Evolutionary conservation across 371 early-diverging fungal species (phyloP).

Genomic region (Rhizopus microsporus): DNA sequence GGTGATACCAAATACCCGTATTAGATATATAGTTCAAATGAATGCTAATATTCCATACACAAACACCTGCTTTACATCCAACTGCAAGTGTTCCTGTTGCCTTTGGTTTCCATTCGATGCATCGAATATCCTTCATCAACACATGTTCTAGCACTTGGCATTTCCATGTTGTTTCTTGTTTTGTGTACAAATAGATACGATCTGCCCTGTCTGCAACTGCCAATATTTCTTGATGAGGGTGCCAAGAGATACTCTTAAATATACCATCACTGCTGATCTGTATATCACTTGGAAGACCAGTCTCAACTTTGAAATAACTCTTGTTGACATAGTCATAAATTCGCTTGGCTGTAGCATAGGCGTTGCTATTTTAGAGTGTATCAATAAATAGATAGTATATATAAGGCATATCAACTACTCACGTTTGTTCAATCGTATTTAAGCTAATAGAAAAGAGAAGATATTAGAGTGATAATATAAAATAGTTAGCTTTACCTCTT

Average conservation of each 20-base stretch:
- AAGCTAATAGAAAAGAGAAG: no score
- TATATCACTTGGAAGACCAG: slow-evolving; percentile 4
- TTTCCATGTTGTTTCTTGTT: slow-evolving; percentile 34
- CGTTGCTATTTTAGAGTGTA: slow-evolving; percentile 1
- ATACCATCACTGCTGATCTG: slow-evolving; percentile 1
- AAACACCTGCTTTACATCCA: slow-evolving; percentile 58
- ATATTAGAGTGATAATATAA: no score
- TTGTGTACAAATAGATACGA: slow-evolving; percentile 52
- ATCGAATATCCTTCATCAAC: slow-evolving; percentile 51
- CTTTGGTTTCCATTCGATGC: slow-evolving; percentile 57
- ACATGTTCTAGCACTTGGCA: slow-evolving; percentile 43
- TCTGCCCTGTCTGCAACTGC: slow-evolving; percentile 54
- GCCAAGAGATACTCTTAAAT: slow-evolving; percentile 52
- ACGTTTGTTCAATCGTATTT: no score
- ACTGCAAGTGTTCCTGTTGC: slow-evolving; percentile 54
- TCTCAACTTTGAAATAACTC: not conserved
- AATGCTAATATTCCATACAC: slow-evolving; percentile 50
- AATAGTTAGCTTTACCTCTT: no score
- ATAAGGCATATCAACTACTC: not conserved
- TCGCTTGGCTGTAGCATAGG: slow-evolving; percentile 14
- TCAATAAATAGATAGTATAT: not conserved
- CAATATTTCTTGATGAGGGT: slow-evolving; percentile 50
- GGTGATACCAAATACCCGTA: slow-evolving; percentile 7
- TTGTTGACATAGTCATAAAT: slow-evolving; percentile 10
- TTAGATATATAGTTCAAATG: not conserved